Conservation (phyloP, 208 protist species). For the Acanthamoeba comandoni region DNA sequence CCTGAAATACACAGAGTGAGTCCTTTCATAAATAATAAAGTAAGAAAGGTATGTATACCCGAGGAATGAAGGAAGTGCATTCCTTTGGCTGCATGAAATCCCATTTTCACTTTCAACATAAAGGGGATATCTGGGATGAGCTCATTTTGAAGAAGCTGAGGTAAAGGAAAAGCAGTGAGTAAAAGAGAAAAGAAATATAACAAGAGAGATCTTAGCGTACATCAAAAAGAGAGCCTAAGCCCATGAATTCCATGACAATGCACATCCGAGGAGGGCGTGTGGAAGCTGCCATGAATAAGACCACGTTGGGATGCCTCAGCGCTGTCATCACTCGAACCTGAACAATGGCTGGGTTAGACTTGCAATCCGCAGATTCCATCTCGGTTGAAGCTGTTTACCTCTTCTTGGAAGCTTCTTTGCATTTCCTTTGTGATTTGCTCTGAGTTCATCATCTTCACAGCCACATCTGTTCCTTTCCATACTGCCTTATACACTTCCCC, state of each 20-base stretch:
- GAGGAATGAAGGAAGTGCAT: conserved; percentile 74
- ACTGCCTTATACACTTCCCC: conserved; percentile 29
- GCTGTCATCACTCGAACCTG: conserved; percentile 71
- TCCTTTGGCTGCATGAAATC: conserved; percentile 20
- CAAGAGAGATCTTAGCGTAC: neutral
- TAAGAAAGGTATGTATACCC: neutral
- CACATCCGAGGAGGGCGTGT: conserved; percentile 42
- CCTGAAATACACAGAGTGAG: too few species aligned
- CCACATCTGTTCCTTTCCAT: conserved; percentile 72
- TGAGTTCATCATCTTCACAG: conserved; percentile 38
- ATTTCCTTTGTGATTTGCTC: conserved; percentile 24
- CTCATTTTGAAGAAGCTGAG: conserved; percentile 45
- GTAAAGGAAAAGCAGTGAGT: too few species aligned
- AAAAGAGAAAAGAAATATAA: too few species aligned
- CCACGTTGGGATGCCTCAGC: conserved; percentile 44
- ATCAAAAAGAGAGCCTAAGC: conserved; percentile 19
- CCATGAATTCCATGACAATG: conserved; percentile 63
- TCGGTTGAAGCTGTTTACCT: too few species aligned
- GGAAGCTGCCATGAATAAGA: conserved; percentile 58
- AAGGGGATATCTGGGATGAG: conserved; percentile 44
- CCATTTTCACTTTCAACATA: conserved; percentile 44
- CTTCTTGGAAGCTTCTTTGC: neutral
- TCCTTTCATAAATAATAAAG: too few species aligned
- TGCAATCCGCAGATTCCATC: too few species aligned
- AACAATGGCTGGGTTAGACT: too few species aligned